Evolutionary conservation across 83 land plant species (phyloP), one percentile per base, ranked within the genome.

Genomic region (Larix sibirica): DNA sequence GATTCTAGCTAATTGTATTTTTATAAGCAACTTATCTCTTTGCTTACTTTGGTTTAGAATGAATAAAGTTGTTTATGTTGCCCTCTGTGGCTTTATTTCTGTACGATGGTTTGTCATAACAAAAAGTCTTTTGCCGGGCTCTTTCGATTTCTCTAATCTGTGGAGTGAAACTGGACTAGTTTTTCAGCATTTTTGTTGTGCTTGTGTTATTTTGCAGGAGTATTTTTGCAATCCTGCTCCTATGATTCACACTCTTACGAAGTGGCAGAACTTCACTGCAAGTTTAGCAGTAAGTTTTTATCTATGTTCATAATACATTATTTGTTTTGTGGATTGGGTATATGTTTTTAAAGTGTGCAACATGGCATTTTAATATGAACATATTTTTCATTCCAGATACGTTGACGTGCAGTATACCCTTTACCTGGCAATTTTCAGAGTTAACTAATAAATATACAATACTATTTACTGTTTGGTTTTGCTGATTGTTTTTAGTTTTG

Each of bases 211-310:
- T 36, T 83, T 77, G 60, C 92, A 97, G 99, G 99, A 98, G 80
- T 83, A 92, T 83, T 98, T 98, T 70, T 93, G 90, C 31, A 93
- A 91, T 83, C 99, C 97, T 62, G 89, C 89, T 14, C 80, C 91
- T 24, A 80, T 93, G 36, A 82, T 93, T 73, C 86, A 83, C 26
- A 77, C 91, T 79, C 91, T 90, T 40, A 21, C 92, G 13, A 98
- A 91, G 86, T 98, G 99, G 99, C 96, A 98, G 77, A 91, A 90
- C 31, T 98, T 98, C 67, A 81, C 96, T 62, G 83, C 99, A 62
- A 96, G 90, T 81, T 90, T 97, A 50, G 83, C 58, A 81, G 98
- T 93, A 85, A 18, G 77, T n/a, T 13, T 6, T 73, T 71, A 79
- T 20, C 61, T 78, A 59, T 70, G 6, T 67, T 26, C 44, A 1